Conservation (phyloP, 768 basidiomycete species). For the Mycena rebaudengoi region DNA sequence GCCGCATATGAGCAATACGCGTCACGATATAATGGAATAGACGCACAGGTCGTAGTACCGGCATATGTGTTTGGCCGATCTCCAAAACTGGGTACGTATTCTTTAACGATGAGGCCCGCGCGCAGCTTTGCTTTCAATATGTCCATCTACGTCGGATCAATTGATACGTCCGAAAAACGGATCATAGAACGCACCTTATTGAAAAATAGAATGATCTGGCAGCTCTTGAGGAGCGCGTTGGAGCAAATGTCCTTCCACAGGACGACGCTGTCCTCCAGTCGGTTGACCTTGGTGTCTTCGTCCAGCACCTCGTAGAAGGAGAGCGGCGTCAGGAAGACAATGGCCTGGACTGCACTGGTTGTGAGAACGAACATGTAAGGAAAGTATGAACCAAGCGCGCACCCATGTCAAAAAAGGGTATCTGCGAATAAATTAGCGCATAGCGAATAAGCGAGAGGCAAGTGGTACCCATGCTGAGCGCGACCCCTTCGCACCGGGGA, state of each 20-base stretch:
- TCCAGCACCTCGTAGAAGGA: conserved; percentile 78
- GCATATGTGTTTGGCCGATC: conserved; percentile 64
- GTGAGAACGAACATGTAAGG: neutral
- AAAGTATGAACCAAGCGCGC: neutral
- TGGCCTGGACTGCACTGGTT: conserved; percentile 64
- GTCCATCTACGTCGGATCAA: conserved; percentile 52
- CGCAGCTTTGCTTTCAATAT: conserved; percentile 64
- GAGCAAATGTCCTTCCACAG: conserved; percentile 78
- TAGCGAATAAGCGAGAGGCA: neutral
- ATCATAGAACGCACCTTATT: conserved; percentile 62
- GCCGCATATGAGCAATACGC: neutral
- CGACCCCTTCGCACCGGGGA: conserved; percentile 16
- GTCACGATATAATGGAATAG: neutral
- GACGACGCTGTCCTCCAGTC: conserved; percentile 77
- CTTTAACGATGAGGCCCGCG: conserved; percentile 61
- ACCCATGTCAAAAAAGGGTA: conserved; percentile 82
- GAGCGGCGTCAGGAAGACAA: conserved; percentile 85
- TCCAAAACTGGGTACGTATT: conserved; percentile 70
- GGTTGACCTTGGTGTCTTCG: conserved; percentile 71
- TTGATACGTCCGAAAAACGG: no score
- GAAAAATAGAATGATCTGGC: conserved; percentile 77
- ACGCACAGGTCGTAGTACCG: conserved; percentile 71
- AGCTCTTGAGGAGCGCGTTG: conserved; percentile 65
- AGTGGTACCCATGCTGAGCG: conserved; percentile 35
- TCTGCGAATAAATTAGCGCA: conserved; percentile 44